phyloP scores from a whole-genome alignment of 2,329 filamentous ascomycete species.

The Aspergillus persii region DNA sequence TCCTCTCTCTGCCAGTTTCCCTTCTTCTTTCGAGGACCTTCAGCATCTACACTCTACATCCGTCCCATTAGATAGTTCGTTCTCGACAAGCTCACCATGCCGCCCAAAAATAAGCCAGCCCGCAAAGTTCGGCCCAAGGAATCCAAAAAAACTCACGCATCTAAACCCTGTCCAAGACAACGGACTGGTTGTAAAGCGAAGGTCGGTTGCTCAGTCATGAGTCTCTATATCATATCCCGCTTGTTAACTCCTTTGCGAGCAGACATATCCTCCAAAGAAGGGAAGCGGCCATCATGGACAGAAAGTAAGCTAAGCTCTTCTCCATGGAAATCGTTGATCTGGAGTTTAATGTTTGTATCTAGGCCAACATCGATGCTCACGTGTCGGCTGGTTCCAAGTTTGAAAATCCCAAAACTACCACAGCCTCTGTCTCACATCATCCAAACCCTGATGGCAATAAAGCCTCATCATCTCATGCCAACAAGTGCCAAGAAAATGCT shows the following conservation, averaged over 20 bases:
- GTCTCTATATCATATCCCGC: background rate
- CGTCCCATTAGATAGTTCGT: background rate
- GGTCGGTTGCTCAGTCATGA: background rate
- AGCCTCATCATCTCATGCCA: too few species aligned
- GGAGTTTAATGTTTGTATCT: background rate
- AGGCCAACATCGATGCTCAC: background rate
- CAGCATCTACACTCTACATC: background rate
- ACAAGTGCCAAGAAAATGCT: background rate
- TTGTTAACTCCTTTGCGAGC: background rate
- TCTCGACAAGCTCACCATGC: too few species aligned
- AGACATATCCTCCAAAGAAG: background rate
- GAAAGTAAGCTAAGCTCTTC: background rate
- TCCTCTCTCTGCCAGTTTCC: too few species aligned
- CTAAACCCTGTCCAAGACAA: background rate
- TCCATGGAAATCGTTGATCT: background rate
- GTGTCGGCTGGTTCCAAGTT: too few species aligned
- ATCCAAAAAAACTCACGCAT: background rate
- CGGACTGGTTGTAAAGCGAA: background rate
- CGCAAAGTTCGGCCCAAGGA: background rate
- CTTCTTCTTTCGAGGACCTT: too few species aligned
- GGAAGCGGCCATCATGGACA: background rate
- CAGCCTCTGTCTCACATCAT: too few species aligned
- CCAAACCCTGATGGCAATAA: too few species aligned
- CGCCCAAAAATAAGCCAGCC: background rate
- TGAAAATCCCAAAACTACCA: too few species aligned